Base-by-base conservation (phyloP, 2,329 filamentous ascomycete genomes). In the Atkinsonella hypoxylon region DNA sequence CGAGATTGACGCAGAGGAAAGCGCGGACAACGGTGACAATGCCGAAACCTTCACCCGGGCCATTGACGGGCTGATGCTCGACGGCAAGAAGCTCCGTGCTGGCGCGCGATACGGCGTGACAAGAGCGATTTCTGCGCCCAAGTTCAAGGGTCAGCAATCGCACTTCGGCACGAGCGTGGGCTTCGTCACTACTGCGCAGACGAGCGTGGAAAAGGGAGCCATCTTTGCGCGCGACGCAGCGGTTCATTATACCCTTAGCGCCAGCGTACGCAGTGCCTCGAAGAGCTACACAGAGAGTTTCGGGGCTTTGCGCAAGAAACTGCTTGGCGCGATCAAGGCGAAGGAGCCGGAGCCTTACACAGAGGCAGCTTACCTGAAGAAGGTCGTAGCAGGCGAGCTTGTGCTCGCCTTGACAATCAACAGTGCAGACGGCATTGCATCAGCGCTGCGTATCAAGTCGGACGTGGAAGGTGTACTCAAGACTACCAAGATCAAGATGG, bases 391-490 rank as follows among this genome's bases (percentile, higher is more conserved):
- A 2, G 81, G 78, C 20, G 64, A 73, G 2, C 58, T 76, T 2
- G 72, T 80, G 0, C 70, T 86, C 1, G 78, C 75, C 4, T 59
- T 85, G 11, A 79, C 74, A 0, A 76, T 76, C 11, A 77, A 85
- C 58, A 81, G 76, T 53, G 82, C 81, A 7, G 82, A 85, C 57
- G 71, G 72, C 18, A 84, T 85, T 53, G 76, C 79, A 2, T 66
- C 78, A 0, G 62, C 80, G 1, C 68, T 86, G n/a, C 68, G 69
- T 22, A 65, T 85, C 54, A 85, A 85, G 64, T 58, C 63, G 4
- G 70, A 74, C 2, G 68, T 85, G 9, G 80, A 85, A 47, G 55
- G 61, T 0, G 66, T 64, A 0, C 63, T 68, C 13, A 48, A 58
- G 38, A 52, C 48, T 13, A 51, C 48, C n/a, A 68, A 60, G 48